These are phyloP conservation scores for Penicillium verrucosum DNA, from an alignment of 2,329 filamentous ascomycete species.

Conservation along the genomic window DNA sequence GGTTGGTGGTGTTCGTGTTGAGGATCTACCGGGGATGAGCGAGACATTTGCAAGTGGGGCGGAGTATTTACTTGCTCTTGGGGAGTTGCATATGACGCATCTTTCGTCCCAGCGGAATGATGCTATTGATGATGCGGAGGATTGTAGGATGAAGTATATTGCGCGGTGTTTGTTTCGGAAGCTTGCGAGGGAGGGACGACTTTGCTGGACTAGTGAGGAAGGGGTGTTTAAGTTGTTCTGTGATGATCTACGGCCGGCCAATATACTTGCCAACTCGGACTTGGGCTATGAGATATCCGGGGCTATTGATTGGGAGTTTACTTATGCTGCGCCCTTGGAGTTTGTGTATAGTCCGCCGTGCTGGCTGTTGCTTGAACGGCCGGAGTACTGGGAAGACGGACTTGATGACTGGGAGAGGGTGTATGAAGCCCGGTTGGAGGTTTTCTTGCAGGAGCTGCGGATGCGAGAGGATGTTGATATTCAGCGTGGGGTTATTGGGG, in stretches of 20 bases:
- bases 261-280: constrained; percentile 10
- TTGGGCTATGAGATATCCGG: background rate
- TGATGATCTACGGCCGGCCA: constrained; percentile 19
- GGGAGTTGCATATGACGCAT: no score
- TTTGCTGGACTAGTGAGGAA: constrained; percentile 17
- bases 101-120: constrained; percentile 12
- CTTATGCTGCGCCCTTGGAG: constrained; percentile 9
- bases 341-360: constrained; percentile 22
- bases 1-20: no score
- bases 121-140: constrained; percentile 26
- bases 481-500: no score
- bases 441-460: no score
- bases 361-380: constrained; percentile 24
- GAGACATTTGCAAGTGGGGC: no score
- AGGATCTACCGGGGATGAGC: no score
- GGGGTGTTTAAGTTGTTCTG: constrained; percentile 22
- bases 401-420: no score
- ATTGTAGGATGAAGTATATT: constrained; percentile 21
- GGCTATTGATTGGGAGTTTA: background rate
- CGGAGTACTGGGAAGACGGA: constrained; percentile 17
- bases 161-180: constrained; percentile 20
- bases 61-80: no score
- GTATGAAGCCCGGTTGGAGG: no score
- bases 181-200: constrained; percentile 9
- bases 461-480: no score